Base-by-base conservation (phyloP, 169 alveolate genomes). In the Plasmodium gallinaceum region DNA sequence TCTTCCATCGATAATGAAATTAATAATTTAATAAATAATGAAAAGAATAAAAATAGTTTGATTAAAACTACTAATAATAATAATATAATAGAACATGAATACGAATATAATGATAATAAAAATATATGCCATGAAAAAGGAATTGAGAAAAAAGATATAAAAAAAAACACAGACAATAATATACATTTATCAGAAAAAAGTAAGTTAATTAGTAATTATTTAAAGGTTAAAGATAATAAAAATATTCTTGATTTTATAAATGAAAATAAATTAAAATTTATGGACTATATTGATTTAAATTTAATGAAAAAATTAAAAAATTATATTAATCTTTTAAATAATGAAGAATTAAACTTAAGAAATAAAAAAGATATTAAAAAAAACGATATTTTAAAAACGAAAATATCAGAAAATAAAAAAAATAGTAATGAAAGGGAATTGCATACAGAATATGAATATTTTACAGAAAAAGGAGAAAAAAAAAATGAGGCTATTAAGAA, bases 171-270 rank as follows among this genome's bases (percentile, higher is more conserved):
- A 39, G 58, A 39, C 16, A 73, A 6, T 5, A 5, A 46, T 26
- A 16, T 37, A 58, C 60, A 42, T 45, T 10, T 58, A 46, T 20
- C 14, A 46, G 69, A 58, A 2, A 20, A 61, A 7, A 14, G 16
- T 61, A 32, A 8, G 26, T 18, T n/a, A 22, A 61, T 22, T 7
- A 60, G 16, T 22, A 26, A 32, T 43, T 42, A 42, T 54, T 69
- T 78, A 43, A 78, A 78, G 26, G 68, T 78, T 18, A 78, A 78
- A 70, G 58, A 78, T 54, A 78, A 78, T 45, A 52, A 78, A 42
- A 48, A 69, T 7, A 46, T 78, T 43, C 70, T 58, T n/a, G 57
- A 45, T 24, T 78, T 58, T 65, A 78, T 78, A 57, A 60, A 78
- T 10, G 64, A 68, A 51, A 78, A 69, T 45, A 78, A 78, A 65